These are phyloP conservation scores for Gnetum montanum DNA, from an alignment of 75 land plant genomes.

Conservation along the genomic window DNA sequence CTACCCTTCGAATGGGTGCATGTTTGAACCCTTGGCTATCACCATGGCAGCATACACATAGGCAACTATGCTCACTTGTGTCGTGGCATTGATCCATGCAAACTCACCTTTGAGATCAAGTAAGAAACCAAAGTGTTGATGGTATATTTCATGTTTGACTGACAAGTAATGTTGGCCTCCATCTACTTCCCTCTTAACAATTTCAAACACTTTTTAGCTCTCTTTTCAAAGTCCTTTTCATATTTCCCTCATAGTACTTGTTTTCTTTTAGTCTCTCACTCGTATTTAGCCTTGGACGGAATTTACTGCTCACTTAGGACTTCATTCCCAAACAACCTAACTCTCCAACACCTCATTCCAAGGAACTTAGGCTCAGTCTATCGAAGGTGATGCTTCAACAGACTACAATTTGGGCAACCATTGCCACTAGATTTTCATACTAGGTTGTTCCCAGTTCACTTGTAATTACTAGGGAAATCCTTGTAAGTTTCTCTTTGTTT, in stretches of 20 bases:
- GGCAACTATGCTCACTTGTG: background rate
- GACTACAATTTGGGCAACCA: background rate
- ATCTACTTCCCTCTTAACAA: constrained; percentile 9
- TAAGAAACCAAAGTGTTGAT: background rate
- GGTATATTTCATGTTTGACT: constrained; percentile 1
- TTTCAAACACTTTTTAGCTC: constrained; percentile 17
- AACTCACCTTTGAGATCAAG: background rate
- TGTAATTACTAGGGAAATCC: background rate
- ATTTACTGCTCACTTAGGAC: background rate
- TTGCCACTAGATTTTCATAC: background rate
- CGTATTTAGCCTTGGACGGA: background rate
- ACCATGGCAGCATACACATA: background rate
- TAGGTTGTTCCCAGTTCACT: background rate
- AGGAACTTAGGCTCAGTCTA: background rate
- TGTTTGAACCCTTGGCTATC: background rate
- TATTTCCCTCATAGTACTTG: constrained; percentile 12
- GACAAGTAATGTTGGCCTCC: constrained; percentile 5
- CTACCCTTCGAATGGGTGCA: background rate
- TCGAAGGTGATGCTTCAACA: background rate
- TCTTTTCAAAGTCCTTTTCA: constrained; percentile 20
- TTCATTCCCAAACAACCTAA: background rate
- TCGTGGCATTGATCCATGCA: background rate
- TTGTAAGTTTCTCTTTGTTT: background rate
- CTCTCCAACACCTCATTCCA: background rate
- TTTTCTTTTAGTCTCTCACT: constrained; percentile 1